Percentiles rank a stretch among this genome's conserved stretches.
Evolutionary conservation across 768 basidiomycete species (phyloP).

Genomic region (Leccinum uliginosum): DNA sequence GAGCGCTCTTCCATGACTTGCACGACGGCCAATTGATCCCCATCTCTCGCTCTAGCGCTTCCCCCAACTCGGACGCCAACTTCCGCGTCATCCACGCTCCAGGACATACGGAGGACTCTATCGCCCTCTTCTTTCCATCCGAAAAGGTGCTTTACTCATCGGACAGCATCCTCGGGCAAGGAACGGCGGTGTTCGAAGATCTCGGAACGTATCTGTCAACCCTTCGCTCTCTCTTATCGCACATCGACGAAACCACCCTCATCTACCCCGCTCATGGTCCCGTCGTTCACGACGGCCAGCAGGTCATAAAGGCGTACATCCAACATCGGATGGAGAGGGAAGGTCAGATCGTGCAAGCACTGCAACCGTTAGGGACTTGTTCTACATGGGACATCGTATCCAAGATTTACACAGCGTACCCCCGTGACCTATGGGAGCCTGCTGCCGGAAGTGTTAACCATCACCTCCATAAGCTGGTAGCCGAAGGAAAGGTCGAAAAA

Average conservation of each 20-base stretch:
- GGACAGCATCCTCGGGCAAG: slow-evolving; percentile 88
- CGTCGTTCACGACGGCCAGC: slow-evolving; percentile 58
- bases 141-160: slow-evolving; percentile 83
- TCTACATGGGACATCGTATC: slow-evolving; percentile 64
- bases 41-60: slow-evolving; percentile 19
- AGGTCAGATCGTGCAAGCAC: slow-evolving; percentile 59
- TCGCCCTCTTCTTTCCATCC: slow-evolving; percentile 63
- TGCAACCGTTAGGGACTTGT: slow-evolving; percentile 41
- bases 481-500: slow-evolving; percentile 53
- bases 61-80: background rate
- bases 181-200: slow-evolving; percentile 86
- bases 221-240: slow-evolving; percentile 51
- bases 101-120: slow-evolving; percentile 86
- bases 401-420: slow-evolving; percentile 67
- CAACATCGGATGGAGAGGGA: slow-evolving; percentile 80
- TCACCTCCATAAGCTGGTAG: slow-evolving; percentile 70
- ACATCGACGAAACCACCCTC: slow-evolving; percentile 38
- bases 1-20: slow-evolving; percentile 53
- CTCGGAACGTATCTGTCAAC: slow-evolving; percentile 65
- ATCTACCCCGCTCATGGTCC: slow-evolving; percentile 94
- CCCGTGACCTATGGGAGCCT: slow-evolving; percentile 63
- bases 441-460: slow-evolving; percentile 66
- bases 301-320: slow-evolving; percentile 68
- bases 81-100: slow-evolving; percentile 80
- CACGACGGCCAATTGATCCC: slow-evolving; percentile 49